Conservation (phyloP, 148 eudicot genomes). For the Fagopyrum esculentum region DNA sequence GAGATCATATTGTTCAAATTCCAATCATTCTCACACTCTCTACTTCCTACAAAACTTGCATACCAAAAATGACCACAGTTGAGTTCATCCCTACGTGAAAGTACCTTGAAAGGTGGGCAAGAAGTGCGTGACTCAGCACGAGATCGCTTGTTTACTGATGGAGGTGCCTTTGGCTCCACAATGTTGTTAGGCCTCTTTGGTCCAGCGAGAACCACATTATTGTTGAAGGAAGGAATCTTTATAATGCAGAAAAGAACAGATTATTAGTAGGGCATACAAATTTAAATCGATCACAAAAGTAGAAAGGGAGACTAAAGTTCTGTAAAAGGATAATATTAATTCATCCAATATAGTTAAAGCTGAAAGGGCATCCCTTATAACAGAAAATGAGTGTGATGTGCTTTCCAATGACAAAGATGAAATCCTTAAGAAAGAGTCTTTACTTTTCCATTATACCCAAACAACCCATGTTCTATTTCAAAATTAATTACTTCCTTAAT, state of each 20-base stretch:
- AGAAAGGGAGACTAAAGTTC: not conserved
- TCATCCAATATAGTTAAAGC: slow-evolving; percentile 11
- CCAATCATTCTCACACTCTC: not conserved
- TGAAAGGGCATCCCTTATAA: not conserved
- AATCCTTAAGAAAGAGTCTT: slow-evolving; percentile 5
- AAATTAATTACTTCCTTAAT: not conserved
- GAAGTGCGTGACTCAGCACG: slow-evolving; percentile 51
- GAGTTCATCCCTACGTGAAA: not conserved
- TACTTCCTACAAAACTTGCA: not conserved
- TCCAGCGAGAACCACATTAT: slow-evolving; percentile 36
- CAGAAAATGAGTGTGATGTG: not conserved
- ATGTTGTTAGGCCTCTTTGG: slow-evolving; percentile 40
- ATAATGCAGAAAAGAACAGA: not conserved
- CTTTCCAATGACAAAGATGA: not conserved
- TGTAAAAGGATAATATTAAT: not conserved
- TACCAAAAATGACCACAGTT: not conserved
- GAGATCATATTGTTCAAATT: not conserved
- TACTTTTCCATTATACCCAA: not conserved
- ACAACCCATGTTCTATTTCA: slow-evolving; percentile 6
- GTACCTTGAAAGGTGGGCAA: slow-evolving; percentile 67
- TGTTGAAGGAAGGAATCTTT: slow-evolving; percentile 7
- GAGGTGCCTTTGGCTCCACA: slow-evolving; percentile 39
- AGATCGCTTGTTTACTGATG: slow-evolving; percentile 37
- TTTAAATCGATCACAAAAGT: not conserved
- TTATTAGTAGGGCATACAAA: slow-evolving; percentile 10